Percentiles rank a stretch among this genome's conserved stretches.
Evolutionary conservation across 441 rosid species (phyloP).

Genomic region (Gossypium lobatum): DNA sequence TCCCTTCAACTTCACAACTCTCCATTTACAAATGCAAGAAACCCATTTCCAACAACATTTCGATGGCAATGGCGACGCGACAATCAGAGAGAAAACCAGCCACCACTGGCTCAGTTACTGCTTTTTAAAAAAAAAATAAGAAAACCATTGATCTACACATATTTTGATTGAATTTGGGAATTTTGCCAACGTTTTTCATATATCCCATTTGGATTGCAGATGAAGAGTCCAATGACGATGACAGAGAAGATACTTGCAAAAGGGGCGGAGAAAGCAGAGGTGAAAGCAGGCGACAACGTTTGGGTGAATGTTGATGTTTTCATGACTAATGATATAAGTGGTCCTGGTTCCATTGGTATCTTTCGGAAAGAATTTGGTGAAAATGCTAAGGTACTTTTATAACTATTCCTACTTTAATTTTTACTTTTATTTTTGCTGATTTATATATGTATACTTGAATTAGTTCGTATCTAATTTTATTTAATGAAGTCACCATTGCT

Average conservation of each 20-base stretch:
- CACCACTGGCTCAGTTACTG: slow-evolving; percentile 66
- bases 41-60: slow-evolving; percentile 21
- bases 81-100: slow-evolving; percentile 62
- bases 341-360: slow-evolving; percentile 88
- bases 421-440: no score
- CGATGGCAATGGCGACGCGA: slow-evolving; percentile 68
- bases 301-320: slow-evolving; percentile 87
- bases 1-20: slow-evolving; percentile 39
- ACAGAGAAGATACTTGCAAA: slow-evolving; percentile 82
- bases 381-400: slow-evolving; percentile 57
- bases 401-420: no score
- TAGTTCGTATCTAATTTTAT: no score
- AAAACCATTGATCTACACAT: no score
- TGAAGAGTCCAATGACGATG: slow-evolving; percentile 85
- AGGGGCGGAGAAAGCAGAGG: slow-evolving; percentile 60
- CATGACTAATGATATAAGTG: slow-evolving; percentile 96
- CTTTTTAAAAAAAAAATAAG: no score
- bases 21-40: slow-evolving; percentile 51
- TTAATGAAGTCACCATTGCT: no score
- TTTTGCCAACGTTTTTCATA: background rate
- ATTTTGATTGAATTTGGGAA: background rate
- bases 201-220: slow-evolving; percentile 28
- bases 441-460: no score
- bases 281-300: slow-evolving; percentile 80
- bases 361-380: slow-evolving; percentile 83